These are phyloP conservation scores for Turritis glabra DNA, from an alignment of 345 rosid genomes.

Conservation along the genomic window DNA sequence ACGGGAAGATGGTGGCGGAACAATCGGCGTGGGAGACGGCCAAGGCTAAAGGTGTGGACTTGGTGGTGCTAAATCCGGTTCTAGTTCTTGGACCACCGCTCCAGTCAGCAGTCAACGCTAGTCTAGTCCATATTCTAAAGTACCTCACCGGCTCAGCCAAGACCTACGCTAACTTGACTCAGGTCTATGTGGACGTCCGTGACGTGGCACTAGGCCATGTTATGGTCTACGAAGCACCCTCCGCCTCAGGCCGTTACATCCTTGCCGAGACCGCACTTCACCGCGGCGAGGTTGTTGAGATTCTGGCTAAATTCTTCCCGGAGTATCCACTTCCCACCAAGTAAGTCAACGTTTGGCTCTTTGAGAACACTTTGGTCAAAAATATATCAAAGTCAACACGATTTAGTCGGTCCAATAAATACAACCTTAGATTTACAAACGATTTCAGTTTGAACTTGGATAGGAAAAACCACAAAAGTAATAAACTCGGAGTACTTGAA, in stretches of 20 bases:
- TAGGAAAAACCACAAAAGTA: neutral
- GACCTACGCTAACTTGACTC: conserved; percentile 86
- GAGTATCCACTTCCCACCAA: conserved; percentile 90
- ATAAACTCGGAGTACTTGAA: neutral
- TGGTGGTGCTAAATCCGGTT: conserved; percentile 85
- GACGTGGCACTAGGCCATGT: conserved; percentile 91
- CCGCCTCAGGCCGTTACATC: conserved; percentile 91
- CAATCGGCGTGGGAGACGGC: conserved; percentile 84
- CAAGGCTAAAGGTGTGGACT: conserved; percentile 73
- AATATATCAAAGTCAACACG: conserved; percentile 22
- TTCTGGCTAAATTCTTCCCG: conserved; percentile 84
- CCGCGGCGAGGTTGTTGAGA: conserved; percentile 95
- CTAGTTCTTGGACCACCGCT: conserved; percentile 84
- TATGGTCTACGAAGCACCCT: conserved; percentile 73
- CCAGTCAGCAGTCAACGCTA: conserved; percentile 77
- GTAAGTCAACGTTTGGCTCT: conserved; percentile 50
- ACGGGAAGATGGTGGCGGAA: conserved; percentile 92
- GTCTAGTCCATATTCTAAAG: conserved; percentile 86
- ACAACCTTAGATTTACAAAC: conserved; percentile 15
- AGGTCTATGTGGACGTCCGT: conserved; percentile 85
- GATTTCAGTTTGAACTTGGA: neutral
- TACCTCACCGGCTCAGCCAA: conserved; percentile 92
- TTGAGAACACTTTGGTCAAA: conserved; percentile 4
- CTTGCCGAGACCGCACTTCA: conserved; percentile 87
- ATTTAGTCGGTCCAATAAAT: conserved; percentile 15